These are phyloP conservation scores for Cryptococcus sp. DNA, from an alignment of 1,284 basidiomycete species.

Conservation along the genomic window DNA sequence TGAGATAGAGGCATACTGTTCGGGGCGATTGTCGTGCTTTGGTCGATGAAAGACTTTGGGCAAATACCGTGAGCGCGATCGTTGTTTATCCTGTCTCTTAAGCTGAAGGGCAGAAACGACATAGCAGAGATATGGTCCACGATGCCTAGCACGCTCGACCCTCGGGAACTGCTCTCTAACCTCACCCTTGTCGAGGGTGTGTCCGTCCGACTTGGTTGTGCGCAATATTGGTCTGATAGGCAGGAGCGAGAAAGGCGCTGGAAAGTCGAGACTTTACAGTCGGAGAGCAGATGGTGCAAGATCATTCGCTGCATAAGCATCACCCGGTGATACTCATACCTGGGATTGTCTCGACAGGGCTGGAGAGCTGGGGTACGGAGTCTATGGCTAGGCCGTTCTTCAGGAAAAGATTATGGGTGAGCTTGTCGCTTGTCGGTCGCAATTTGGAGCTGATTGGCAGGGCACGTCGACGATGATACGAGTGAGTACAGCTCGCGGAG, in stretches of 20 bases:
- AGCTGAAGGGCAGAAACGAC: slow-evolving; percentile 18
- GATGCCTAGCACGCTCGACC: slow-evolving; percentile 29
- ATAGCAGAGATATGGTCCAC: slow-evolving; percentile 32
- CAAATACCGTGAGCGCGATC: slow-evolving; percentile 17
- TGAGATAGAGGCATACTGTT: slow-evolving; percentile 18
- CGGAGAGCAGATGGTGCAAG: slow-evolving; percentile 63
- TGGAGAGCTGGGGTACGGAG: slow-evolving; percentile 46
- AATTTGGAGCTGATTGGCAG: slow-evolving; percentile 35
- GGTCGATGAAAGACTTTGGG: slow-evolving; percentile 18
- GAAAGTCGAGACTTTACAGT: slow-evolving; percentile 79
- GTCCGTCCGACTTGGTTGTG: not conserved
- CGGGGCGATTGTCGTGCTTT: slow-evolving; percentile 16
- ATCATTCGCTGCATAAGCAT: slow-evolving; percentile 60
- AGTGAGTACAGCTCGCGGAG: slow-evolving; percentile 13
- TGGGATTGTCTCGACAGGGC: slow-evolving; percentile 51
- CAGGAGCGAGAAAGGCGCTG: slow-evolving; percentile 70
- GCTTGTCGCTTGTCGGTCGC: slow-evolving; percentile 1
- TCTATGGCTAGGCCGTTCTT: slow-evolving; percentile 40
- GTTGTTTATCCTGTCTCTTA: too few relatives aligned
- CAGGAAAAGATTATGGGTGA: slow-evolving; percentile 46
- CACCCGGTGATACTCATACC: slow-evolving; percentile 76
- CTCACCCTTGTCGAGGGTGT: slow-evolving; percentile 36
- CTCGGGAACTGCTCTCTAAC: slow-evolving; percentile 35
- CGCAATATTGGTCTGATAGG: slow-evolving; percentile 38
- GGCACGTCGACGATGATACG: slow-evolving; percentile 56